Base-by-base conservation (phyloP, 2,329 filamentous ascomycete genomes). In the Rosellinia necatrix region DNA sequence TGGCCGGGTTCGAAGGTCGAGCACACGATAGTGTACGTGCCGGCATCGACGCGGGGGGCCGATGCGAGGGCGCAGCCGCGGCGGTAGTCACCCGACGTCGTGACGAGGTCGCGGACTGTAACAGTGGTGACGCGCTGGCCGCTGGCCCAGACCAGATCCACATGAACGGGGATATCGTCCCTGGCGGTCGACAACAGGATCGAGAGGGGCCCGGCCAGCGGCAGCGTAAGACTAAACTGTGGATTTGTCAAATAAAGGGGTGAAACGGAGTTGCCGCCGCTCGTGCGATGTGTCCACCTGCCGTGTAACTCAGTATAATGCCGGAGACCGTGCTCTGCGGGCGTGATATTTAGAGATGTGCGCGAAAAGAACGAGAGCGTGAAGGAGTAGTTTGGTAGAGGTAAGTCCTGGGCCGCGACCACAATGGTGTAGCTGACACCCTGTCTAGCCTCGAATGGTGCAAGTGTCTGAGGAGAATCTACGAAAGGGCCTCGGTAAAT, bases 391-490 rank as follows among this genome's bases (percentile, higher is more conserved):
- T 78, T 81, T 1, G 84, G 80, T 3, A 88, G 76, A 1, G 90
- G 88, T 4, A 97, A 80, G 32, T 88, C 87, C 66, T 96, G 87
- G 65, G 96, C 89, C 13, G 91, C 88, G 24, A 92, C 78, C 6
- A 92, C 90, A 7, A 90, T 76, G 1, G 81, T 83, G 63, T 82
- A 81, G 1, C 71, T 64, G 6, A 70, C 70, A 38, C 70, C 71
- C 4, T 73, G 71, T 19, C 72, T 71, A 3, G 76, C 79, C 24
- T 90, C 82, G 58, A 96, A 81, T 55, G 89, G 87, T 40, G 96
- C 84, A 6, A 99, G 83, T 0, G 90, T 96, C 71, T 97, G 96
- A 1, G 92, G 92, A 2, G 92, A 96, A 72, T 97, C 93, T 29
- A 97, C 91, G 60, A 91, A 96, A n/a, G 91, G 90, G 0, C 89